Evolutionary conservation across 192 early-diverging fungal species (phyloP), one percentile per base, ranked within the genome.

Genomic region (Geranomyces michiganensis): DNA sequence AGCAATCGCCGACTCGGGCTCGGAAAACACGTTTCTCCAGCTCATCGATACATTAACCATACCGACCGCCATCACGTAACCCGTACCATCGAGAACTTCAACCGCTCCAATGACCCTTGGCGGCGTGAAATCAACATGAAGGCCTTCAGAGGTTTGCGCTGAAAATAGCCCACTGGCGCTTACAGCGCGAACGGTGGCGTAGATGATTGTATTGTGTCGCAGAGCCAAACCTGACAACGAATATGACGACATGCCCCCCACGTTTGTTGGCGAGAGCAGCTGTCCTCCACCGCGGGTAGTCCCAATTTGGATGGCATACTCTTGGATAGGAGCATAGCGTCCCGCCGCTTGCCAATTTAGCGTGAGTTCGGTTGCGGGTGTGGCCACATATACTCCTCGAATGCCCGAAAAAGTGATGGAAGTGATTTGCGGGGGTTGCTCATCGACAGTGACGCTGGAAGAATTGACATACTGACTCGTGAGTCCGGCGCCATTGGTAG

Each of bases 221-320:
- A 62, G 32, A 5, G 21, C n/a, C 10, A 62, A 36, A 10, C 61
- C 61, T 22, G 61, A 26, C n/a, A 62, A 33, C 33, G 61, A 33
- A 62, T 29, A 33, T 21, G 61, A 62, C 21, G 24, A 32, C 33
- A 21, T 27, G 27, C 29, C 33, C 0, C 29, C 26, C n/a, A 62
- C n/a, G 61, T 13, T 32, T 33, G 61, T 62, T 15, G n/a, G 33
- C 8, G 61, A 12, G 12, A 31, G 32, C 4, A 31, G 21, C 33
- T 62, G 61, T 12, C 29, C 4, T 7, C 61, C 61, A 14, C 61
- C 61, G 32, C 33, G 4, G n/a, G 32, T 62, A 22, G 61, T 62
- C 33, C 61, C 61, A 21, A 62, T 1, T 62, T 62, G 61, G 14
- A 62, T 19, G 6, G 26, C 1, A 62, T 62, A 62, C n/a, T 62